Evolutionary conservation across 352 stramenopile species (phyloP), one percentile per base, ranked within the genome.

Genomic region (Hyaloperonospora brassicae): DNA sequence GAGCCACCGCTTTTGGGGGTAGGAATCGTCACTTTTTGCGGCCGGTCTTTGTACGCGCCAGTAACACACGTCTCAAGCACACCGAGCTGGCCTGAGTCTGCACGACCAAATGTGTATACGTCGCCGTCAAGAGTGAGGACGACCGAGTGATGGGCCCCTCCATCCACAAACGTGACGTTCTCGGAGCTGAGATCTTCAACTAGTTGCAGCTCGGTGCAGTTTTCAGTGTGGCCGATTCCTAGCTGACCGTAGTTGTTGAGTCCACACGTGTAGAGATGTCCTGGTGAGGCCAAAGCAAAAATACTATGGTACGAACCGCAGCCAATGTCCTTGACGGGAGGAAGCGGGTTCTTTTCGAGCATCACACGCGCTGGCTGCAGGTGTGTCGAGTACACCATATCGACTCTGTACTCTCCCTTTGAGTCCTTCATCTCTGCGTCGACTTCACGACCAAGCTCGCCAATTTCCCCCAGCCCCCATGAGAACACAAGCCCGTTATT

Each of bases 181-280:
- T 79, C 70, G 61, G 62, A 50, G 46, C 69, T 77, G 1, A 92
- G 57, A 47, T 82, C 68, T 17, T 89, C 79, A n/a, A 92, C 82
- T 41, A 92, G 76, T 57, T 88, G 75, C 39, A 87, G 55, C 47
- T 79, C 72, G 4, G 51, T 57, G 53, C 69, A 78, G 62, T 92
- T 92, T 25, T 78, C 76, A 27, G 73, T 87, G 66, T 87, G 84
- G 14, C 93, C 93, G 41, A 97, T 70, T n/a, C 96, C 96, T 21
- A 99, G 61, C 65, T 99, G 96, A 9, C 95, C 96, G 70, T 98
- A 98, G 52, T 97, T 95, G 79, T 98, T 98, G 5, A 98, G 76
- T 5, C 96, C 96, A 48, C 76, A 90, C 5, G 82, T 76, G 73
- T 96, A 98, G 3, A 98, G 64, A 53, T 87, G 84, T 25, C 82